phyloP scores from a whole-genome alignment of 2,329 filamentous ascomycete species.

The Hymenoscyphus fraxineus region DNA sequence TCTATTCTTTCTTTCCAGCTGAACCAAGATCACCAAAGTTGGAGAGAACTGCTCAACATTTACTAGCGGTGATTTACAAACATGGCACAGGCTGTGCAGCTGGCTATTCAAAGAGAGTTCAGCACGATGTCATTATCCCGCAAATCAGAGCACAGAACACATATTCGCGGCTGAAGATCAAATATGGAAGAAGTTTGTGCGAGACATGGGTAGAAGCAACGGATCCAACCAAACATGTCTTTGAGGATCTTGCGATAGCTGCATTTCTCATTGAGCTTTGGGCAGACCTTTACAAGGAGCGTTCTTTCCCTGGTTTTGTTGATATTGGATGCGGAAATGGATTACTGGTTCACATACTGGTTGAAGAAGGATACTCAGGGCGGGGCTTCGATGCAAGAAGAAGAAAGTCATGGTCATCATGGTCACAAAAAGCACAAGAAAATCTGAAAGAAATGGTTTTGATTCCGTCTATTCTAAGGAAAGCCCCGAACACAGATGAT shows the following conservation, averaged over 20 bases:
- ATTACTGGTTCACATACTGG: slow-evolving; percentile 77
- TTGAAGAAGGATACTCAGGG: slow-evolving; percentile 74
- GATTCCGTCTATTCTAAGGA: slow-evolving; percentile 45
- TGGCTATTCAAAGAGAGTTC: slow-evolving; percentile 76
- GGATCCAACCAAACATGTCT: slow-evolving; percentile 87
- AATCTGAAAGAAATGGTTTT: slow-evolving; percentile 57
- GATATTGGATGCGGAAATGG: slow-evolving; percentile 97
- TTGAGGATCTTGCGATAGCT: slow-evolving; percentile 87
- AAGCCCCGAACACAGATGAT: neutral
- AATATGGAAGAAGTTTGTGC: slow-evolving; percentile 69
- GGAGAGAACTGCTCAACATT: slow-evolving; percentile 62
- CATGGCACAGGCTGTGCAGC: slow-evolving; percentile 62
- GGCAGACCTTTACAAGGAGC: slow-evolving; percentile 68
- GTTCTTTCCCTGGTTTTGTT: slow-evolving; percentile 78
- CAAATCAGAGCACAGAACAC: slow-evolving; percentile 77
- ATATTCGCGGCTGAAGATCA: slow-evolving; percentile 74
- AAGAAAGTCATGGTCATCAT: slow-evolving; percentile 80
- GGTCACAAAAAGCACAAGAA: slow-evolving; percentile 48
- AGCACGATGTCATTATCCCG: slow-evolving; percentile 77
- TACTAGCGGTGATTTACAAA: slow-evolving; percentile 67
- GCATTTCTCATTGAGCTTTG: slow-evolving; percentile 92
- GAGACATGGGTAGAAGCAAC: slow-evolving; percentile 81
- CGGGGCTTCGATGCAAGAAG: slow-evolving; percentile 90
- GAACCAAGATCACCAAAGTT: slow-evolving; percentile 45
- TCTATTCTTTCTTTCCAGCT: slow-evolving; percentile 52